A percentile compares a stretch with the other conserved stretches of the same genome.
These are phyloP conservation scores for Debaryomyces tyrocola DNA, from an alignment of 805 yeast genomes.

Conservation along the genomic window DNA sequence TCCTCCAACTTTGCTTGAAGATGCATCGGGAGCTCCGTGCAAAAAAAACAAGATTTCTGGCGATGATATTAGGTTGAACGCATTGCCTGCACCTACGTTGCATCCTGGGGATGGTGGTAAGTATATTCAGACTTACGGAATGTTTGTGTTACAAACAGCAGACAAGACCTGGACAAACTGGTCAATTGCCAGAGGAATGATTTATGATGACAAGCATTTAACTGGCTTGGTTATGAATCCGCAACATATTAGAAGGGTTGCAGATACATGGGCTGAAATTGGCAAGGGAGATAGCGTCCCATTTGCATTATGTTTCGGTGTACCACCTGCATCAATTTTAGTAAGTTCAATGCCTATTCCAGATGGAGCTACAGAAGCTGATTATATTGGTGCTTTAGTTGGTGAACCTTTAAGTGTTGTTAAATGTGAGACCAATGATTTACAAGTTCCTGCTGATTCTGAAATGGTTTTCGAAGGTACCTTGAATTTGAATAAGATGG, in stretches of 20 bases:
- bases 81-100: conserved; percentile 19
- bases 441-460: conserved; percentile 21
- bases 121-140: conserved; percentile 26
- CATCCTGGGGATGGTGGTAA: conserved; percentile 24
- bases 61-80: conserved; percentile 16
- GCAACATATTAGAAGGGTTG: conserved; percentile 22
- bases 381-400: conserved; percentile 22
- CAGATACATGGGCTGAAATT: conserved; percentile 18
- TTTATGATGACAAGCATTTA: conserved; percentile 17
- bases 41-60: conserved; percentile 15
- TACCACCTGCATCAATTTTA: conserved; percentile 27
- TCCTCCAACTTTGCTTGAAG: conserved; percentile 12
- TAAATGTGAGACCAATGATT: conserved; percentile 19
- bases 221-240: conserved; percentile 24
- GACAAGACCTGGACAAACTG: conserved; percentile 26
- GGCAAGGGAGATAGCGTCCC: conserved; percentile 22
- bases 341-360: conserved; percentile 24
- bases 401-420: conserved; percentile 24
- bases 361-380: conserved; percentile 18
- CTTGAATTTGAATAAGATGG: conserved; percentile 13
- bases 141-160: conserved; percentile 24
- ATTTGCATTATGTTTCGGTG: conserved; percentile 23
- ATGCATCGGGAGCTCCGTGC: conserved; percentile 14
- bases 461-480: conserved; percentile 26
- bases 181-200: conserved; percentile 28